A percentile compares a stretch with the other conserved stretches of the same genome.
Conservation (phyloP, 345 rosid species). For the Psidium guajava region DNA sequence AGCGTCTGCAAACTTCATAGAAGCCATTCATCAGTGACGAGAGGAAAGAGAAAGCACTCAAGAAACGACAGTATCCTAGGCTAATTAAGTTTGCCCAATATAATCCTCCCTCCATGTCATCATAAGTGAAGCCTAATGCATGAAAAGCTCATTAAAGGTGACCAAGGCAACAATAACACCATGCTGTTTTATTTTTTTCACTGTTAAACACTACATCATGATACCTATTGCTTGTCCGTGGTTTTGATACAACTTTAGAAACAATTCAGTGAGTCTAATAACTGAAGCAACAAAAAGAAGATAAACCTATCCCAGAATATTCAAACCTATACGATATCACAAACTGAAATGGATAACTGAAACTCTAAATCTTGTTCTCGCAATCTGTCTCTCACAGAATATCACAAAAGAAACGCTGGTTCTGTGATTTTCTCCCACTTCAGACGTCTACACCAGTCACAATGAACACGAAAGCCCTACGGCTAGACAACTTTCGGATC, state of each 20-base stretch:
- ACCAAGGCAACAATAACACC: neutral
- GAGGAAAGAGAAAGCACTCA: neutral
- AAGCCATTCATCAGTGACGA: neutral
- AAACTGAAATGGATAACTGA: neutral
- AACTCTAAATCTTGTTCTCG: neutral
- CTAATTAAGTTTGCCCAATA: neutral
- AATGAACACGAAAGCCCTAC: neutral
- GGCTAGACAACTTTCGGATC: neutral
- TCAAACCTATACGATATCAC: neutral
- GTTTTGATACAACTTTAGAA: neutral
- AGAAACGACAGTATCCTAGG: neutral
- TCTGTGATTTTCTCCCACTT: neutral
- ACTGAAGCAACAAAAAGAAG: neutral
- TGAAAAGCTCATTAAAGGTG: neutral
- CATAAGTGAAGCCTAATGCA: neutral
- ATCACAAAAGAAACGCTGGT: neutral
- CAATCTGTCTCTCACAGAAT: neutral
- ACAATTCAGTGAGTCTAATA: neutral
- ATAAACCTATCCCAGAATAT: neutral
- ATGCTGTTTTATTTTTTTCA: neutral
- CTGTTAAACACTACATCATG: neutral
- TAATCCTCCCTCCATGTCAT: neutral
- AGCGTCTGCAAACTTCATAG: constrained; percentile 34
- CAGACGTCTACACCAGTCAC: neutral
- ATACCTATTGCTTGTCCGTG: neutral